Conservation (phyloP, 1,139 yeast species). For the Magnusiomyces suaveolens region DNA sequence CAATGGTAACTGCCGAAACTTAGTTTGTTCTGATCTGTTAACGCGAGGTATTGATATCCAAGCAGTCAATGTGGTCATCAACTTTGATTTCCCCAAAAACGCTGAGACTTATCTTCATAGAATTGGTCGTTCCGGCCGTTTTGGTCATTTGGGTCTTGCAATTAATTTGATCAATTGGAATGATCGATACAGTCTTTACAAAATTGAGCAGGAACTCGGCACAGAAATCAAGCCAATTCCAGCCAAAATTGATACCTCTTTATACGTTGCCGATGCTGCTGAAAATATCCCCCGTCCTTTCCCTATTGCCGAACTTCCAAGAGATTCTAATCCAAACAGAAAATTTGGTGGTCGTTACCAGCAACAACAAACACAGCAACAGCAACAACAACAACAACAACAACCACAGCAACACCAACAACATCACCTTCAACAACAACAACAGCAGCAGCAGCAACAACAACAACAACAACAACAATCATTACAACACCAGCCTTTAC, state of each 20-base stretch:
- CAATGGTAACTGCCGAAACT: slow-evolving; percentile 94
- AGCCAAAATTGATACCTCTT: slow-evolving; percentile 70
- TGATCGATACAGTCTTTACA: slow-evolving; percentile 85
- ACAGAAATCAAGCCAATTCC: slow-evolving; percentile 97
- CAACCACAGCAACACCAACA: slow-evolving; percentile 21
- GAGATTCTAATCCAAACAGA: slow-evolving; percentile 20
- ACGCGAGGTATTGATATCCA: slow-evolving; percentile 99
- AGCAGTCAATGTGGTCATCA: slow-evolving; percentile 95
- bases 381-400: slow-evolving; percentile 16
- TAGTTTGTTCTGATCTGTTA: slow-evolving; percentile 90
- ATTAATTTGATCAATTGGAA: slow-evolving; percentile 95
- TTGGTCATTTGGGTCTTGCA: slow-evolving; percentile 96
- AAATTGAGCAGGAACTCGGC: slow-evolving; percentile 94
- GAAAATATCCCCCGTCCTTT: slow-evolving; percentile 79
- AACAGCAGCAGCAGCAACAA: slow-evolving; percentile 12
- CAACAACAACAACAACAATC: slow-evolving; percentile 18
- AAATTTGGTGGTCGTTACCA: slow-evolving; percentile 15
- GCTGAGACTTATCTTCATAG: slow-evolving; percentile 97
- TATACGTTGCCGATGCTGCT: slow-evolving; percentile 78
- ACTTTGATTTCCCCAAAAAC: slow-evolving; percentile 95
- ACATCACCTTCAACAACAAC: slow-evolving; percentile 17
- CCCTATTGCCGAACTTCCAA: slow-evolving; percentile 59
- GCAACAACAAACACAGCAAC: slow-evolving; percentile 19
- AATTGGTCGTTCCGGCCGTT: slow-evolving; percentile 98
- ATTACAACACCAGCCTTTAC: slow-evolving; percentile 10